Base-by-base conservation (phyloP, 192 early-diverging fungal species). In the Nowakowskiella sp. region DNA sequence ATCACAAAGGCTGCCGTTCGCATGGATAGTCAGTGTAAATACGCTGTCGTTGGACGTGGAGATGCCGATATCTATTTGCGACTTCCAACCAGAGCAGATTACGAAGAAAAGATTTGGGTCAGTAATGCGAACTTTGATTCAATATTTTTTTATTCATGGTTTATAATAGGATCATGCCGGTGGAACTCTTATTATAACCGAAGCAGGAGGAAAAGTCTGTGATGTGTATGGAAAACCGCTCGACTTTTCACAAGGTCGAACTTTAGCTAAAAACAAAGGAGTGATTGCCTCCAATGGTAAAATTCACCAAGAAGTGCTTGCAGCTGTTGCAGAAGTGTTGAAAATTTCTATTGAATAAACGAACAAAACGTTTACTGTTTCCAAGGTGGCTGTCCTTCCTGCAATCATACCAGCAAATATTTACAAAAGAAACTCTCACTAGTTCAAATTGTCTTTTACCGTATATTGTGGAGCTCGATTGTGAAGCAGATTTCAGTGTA, bases 1-100 rank as follows among this genome's bases (percentile, higher is more conserved):
- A 96, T 97, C 56, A 82, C 80, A 4, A 74, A 77, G 36, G 55
- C 77, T 26, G 70, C 89, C 1, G 73, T 94, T 6, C 82, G 96
- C 23, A 96, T 99, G 89, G 96, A 99, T 68, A 87, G 85, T 55
- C 94, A 97, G 73, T 92, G 90, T 77, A 99, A 99, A 66, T 99
- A 99, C 60, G 88, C 80, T 42, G 78, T 88, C 4, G 67, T 99
- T 7, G 77, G 92, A 1, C 73, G 94, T 49, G 96, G 94, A 26
- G 88, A 97, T 70, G 93, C 92, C 1, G 85, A 88, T 42, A 90
- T 97, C 24, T 95, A 96, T 56, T 68, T 99, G 33, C 71, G 96
- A 23, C 47, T 97, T 19, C 92, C 91, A 4, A 77, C 78, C 42
- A 76, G 76, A 36, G 77, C 66, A 1, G 75, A 77, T 19, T 99